Evolutionary conservation across 2,329 filamentous ascomycete species (phyloP).

Genomic region (Myrmaecium sp.): DNA sequence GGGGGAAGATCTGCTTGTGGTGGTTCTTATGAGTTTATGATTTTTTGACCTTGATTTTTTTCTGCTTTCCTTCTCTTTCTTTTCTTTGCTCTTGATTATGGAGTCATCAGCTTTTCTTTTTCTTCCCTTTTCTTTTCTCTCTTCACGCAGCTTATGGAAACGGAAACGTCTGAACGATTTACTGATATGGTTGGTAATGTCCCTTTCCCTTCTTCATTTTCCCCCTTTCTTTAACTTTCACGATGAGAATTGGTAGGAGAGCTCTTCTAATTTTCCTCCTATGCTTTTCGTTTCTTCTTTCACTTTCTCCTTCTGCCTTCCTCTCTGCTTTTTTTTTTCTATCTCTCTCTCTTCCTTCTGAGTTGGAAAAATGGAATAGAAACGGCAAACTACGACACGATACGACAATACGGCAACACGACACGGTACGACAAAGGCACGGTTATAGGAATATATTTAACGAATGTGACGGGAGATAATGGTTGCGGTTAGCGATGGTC

Average conservation of each 20-base stretch:
- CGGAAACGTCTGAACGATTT: too few species aligned
- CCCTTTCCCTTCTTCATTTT: background rate
- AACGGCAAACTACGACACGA: too few species aligned
- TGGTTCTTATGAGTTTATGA: background rate
- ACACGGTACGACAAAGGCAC: background rate
- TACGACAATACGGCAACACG: too few species aligned
- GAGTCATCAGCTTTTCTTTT: background rate
- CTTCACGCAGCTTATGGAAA: background rate
- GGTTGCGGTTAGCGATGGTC: background rate
- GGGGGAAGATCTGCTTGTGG: background rate
- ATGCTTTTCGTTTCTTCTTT: background rate
- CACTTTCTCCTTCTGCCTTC: background rate
- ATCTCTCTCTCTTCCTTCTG: background rate
- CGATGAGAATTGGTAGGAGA: slow-evolving; percentile 1
- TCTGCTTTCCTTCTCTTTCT: background rate
- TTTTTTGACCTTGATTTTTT: background rate
- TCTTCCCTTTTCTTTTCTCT: background rate
- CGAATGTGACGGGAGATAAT: background rate
- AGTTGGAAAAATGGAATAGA: background rate
- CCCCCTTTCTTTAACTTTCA: slow-evolving; percentile 1
- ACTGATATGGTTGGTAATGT: background rate
- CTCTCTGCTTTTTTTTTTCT: background rate
- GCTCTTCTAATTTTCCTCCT: background rate
- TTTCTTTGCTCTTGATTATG: background rate
- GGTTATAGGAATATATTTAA: background rate